Base-by-base conservation (phyloP, 805 yeast species). In the Grigorovia yakushimaensis region DNA sequence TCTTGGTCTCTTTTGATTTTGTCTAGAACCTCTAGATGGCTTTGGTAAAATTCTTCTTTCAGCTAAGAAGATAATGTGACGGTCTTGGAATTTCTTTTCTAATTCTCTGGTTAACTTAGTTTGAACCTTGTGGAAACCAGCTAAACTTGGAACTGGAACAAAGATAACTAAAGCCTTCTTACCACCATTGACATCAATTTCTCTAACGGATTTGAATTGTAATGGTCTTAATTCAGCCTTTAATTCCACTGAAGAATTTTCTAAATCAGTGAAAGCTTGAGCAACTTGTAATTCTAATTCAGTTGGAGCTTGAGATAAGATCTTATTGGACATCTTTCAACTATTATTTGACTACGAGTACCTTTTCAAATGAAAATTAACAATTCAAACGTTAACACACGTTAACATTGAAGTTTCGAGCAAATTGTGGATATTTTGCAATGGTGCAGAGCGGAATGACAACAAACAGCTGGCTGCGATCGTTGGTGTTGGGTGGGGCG, bases 1-100 rank as follows among this genome's bases (percentile, higher is more conserved):
- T 81, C 96, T 88, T 74, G 98, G 98, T 82, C 98, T 89, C 89
- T 93, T 89, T 80, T 93, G 98, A 67, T 73, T 76, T 74, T 83
- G 86, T 81, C 88, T 87, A 55, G 96, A 79, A 70, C 82, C 78
- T 79, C 98, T 88, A 69, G 94, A 86, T 73, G 98, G 97, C 82
- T 88, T 91, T 78, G 98, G 96, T 72, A 93, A 81, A 78, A 91
- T 93, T 79, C 96, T 88, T 81, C 98, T 88, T 82, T 91, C 98
- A 71, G 97, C 98, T 72, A 91, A 83, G 88, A 91, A 88, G 67
- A 93, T 91, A 74, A 91, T 96, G 74, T 93, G 97, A 75, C 95
- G 87, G 82, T 91, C 98, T 73, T 97, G 94, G 89, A 91, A 93
- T 81, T 93, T 91, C 94, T 91, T 91, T 81, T 91, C 98, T 73